Evolutionary conservation across 306 rosid genomes (phyloP), one percentile per base, ranked within the genome.

Genomic region (Quercus wislizeni): DNA sequence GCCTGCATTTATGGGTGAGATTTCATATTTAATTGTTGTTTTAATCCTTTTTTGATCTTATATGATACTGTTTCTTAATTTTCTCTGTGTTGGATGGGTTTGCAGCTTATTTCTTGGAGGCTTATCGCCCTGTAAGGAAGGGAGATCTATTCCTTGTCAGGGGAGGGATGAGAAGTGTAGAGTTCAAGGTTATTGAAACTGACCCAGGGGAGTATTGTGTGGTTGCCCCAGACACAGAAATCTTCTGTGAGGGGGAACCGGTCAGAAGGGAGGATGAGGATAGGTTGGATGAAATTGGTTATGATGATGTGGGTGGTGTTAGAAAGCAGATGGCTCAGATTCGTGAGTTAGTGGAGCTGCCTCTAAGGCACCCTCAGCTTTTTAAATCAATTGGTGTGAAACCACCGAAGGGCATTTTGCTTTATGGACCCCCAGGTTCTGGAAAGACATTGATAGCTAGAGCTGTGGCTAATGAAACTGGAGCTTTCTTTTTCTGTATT

Each of bases 321-420:
- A 83, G 94, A 70, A 90, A 90, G 86, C 90, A 90, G 81, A 90
- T 90, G 93, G 94, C 94, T 67, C 92, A 90, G 70, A 90, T 90
- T 72, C 90, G 94, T 31, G 94, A 88, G 52, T 85, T 90, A 86
- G 94, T 90, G 27, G 94, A 90, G 82, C 85, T 88, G 68, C 93
- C 93, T 15, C 74, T 90, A 64, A 90, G 94, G 84, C 91, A 90
- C 82, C 94, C 91, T 67, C 94, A 90, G 51, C 90, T 86, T 70
- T 88, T 90, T 21, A 90, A 90, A 52, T 83, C 92, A 23, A 90
- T 88, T 81, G 94, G 94, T 68, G 94, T 88, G 68, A 90, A 90
- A 61, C 94, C 94, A 57, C 94, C 94, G 0, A 88, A 88, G 56
- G 92, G 94, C 83, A 90, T 90, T 86, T 75, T 90, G 62, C 90